phyloP scores from a whole-genome alignment of 441 rosid species.

The Adansonia rubrostipa region DNA sequence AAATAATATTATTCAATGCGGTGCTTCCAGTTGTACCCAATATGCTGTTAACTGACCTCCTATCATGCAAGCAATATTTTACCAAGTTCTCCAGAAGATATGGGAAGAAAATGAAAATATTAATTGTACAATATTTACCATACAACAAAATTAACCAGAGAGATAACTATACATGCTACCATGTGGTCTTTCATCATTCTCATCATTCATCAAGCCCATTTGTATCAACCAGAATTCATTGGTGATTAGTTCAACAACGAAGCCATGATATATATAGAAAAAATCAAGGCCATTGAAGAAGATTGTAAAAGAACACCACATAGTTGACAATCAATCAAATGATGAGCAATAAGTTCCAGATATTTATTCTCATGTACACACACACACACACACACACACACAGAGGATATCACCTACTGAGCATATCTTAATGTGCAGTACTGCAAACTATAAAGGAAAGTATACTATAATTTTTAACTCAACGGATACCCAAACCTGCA shows the following conservation, averaged over 20 bases:
- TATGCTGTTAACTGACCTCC: neutral
- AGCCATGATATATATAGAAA: neutral
- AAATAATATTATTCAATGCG: neutral
- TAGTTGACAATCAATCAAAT: neutral
- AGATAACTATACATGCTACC: neutral
- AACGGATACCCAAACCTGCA: conserved; percentile 42
- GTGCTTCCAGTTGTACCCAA: neutral
- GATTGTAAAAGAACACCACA: conserved; percentile 13
- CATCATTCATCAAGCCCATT: neutral
- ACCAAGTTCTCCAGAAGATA: neutral
- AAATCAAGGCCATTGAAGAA: too few relatives aligned
- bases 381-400: neutral
- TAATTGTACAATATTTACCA: neutral
- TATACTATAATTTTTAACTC: neutral
- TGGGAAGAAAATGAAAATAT: neutral
- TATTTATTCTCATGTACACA: neutral
- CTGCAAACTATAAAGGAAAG: neutral
- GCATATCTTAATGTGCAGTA: conserved; percentile 10
- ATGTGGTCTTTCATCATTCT: neutral
- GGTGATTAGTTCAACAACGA: conserved; percentile 9
- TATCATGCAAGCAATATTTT: neutral
- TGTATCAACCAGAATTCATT: neutral
- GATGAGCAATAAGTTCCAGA: neutral
- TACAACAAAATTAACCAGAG: conserved; percentile 1
- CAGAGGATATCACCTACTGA: neutral